Evolutionary conservation across 148 eudicot species (phyloP), one percentile per base, ranked within the genome.

Genomic region (Camellia japonica): DNA sequence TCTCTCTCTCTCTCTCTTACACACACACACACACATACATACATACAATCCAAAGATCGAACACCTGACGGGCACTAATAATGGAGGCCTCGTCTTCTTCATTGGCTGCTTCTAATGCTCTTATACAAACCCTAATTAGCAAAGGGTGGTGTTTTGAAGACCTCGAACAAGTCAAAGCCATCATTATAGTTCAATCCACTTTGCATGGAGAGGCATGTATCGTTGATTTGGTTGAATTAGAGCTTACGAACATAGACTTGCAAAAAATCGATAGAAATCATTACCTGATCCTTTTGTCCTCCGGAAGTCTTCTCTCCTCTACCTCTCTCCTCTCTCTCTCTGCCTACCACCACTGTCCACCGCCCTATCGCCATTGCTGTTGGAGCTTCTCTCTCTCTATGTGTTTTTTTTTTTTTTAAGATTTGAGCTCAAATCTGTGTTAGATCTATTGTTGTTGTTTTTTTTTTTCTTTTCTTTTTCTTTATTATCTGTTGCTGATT

Each of bases 141-240:
- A 84, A 87, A 79, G 97, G 95, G 0, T 94, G 98, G 98, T 88
- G 85, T 58, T 87, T 94, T 67, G 58, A 59, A 7, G 91, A 90
- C 74, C 11, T 83, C 59, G 82, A 87, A 41, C 85, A 87, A 55
- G 88, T 93, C n/a, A 86, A 82, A 82, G 79, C 89, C 73, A 46
- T 91, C 30, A 85, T 91, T 79, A 43, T 84, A 52, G 77, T 84
- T 66, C 84, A 89, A 14, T 81, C 83, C 69, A 82, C 90, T 79
- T 19, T 77, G 7, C 80, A 63, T n/a, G 79, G 80, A 19, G 78
- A 71, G 15, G 58, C 84, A 58, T 75, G 69, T 78, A 51, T 89
- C 83, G 82, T 83, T 18, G 89, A 83, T 38, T 75, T 78, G 41
- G 61, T 93, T 42, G 92, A 94, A 84, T 86, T 91, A n/a, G 95